These are phyloP conservation scores for Lactifluus rugatus DNA, from an alignment of 768 basidiomycete species.

Conservation along the genomic window DNA sequence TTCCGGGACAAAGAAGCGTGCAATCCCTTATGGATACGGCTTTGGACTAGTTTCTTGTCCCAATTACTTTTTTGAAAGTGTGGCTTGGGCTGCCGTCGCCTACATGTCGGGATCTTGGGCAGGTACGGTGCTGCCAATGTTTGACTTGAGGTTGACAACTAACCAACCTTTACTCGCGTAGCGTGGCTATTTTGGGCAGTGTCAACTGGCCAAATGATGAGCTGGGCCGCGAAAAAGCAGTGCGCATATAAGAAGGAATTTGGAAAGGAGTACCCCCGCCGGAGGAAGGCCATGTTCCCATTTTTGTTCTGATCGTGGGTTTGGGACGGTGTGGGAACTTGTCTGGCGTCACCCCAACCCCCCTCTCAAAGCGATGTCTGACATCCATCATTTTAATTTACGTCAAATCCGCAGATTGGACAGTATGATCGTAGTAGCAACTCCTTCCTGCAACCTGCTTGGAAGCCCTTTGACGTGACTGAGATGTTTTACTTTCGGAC, in stretches of 20 bases:
- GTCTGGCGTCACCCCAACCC: background rate
- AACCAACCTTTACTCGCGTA: constrained; percentile 22
- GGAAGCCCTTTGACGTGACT: background rate
- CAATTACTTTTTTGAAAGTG: constrained; percentile 88
- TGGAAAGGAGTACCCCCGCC: constrained; percentile 69
- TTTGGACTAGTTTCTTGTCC: constrained; percentile 82
- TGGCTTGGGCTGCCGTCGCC: constrained; percentile 64
- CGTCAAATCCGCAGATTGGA: no score
- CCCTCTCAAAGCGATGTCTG: no score
- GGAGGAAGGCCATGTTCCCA: constrained; percentile 72
- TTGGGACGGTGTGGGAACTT: no score
- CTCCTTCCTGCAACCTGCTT: background rate
- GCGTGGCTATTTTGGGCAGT: constrained; percentile 58
- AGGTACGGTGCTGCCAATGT: constrained; percentile 38
- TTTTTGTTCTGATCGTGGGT: constrained; percentile 44
- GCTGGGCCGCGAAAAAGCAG: constrained; percentile 93
- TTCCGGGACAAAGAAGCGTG: constrained; percentile 62
- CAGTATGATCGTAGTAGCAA: background rate
- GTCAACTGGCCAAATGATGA: constrained; percentile 55
- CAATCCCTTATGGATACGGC: constrained; percentile 89
- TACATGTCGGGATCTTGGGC: constrained; percentile 70
- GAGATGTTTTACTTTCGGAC: background rate
- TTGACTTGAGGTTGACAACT: background rate
- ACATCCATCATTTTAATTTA: no score
- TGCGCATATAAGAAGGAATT: constrained; percentile 87